Percentiles rank a stretch among this genome's conserved stretches.
Conservation (phyloP, 2,329 filamentous ascomycete genomes). For the Penicillium sp. region DNA sequence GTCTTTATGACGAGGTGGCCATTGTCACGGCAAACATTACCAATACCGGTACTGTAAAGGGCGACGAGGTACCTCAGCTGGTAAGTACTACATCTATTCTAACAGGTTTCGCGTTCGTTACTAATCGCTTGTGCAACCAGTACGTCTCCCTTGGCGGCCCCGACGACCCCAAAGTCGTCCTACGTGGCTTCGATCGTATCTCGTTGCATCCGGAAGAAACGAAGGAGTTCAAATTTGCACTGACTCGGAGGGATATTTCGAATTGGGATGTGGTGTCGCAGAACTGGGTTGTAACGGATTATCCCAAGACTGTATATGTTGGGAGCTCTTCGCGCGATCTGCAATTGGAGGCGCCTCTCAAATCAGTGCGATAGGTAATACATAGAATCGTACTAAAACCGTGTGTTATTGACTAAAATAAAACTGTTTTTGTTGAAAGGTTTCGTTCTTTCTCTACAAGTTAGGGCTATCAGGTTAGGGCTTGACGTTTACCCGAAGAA, state of each 20-base stretch:
- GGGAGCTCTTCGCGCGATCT: slow-evolving; percentile 59
- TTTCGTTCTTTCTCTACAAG: too few relatives aligned
- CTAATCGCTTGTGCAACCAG: slow-evolving; percentile 23
- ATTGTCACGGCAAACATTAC: slow-evolving; percentile 47
- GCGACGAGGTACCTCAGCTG: slow-evolving; percentile 53
- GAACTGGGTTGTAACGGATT: slow-evolving; percentile 69
- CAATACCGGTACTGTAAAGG: slow-evolving; percentile 47
- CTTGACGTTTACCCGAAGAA: too few relatives aligned
- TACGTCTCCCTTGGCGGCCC: slow-evolving; percentile 78
- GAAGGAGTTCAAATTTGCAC: slow-evolving; percentile 60
- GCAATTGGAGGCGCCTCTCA: slow-evolving; percentile 41
- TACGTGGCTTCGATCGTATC: slow-evolving; percentile 79
- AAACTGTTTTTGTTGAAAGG: not conserved
- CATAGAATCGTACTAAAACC: too few relatives aligned
- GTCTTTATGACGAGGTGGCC: slow-evolving; percentile 50
- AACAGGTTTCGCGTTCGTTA: slow-evolving; percentile 32
- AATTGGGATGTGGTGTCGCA: slow-evolving; percentile 77
- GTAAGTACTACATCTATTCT: slow-evolving; percentile 23
- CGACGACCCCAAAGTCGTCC: slow-evolving; percentile 60
- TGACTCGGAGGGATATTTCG: slow-evolving; percentile 76
- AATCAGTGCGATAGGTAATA: not conserved
- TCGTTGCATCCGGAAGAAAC: slow-evolving; percentile 64
- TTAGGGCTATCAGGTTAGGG: too few relatives aligned
- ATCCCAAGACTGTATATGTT: slow-evolving; percentile 58
- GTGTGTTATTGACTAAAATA: not conserved